Percentiles rank a stretch among this genome's conserved stretches.
phyloP scores from a whole-genome alignment of 169 alveolate species.

The Eimeria sp. region DNA sequence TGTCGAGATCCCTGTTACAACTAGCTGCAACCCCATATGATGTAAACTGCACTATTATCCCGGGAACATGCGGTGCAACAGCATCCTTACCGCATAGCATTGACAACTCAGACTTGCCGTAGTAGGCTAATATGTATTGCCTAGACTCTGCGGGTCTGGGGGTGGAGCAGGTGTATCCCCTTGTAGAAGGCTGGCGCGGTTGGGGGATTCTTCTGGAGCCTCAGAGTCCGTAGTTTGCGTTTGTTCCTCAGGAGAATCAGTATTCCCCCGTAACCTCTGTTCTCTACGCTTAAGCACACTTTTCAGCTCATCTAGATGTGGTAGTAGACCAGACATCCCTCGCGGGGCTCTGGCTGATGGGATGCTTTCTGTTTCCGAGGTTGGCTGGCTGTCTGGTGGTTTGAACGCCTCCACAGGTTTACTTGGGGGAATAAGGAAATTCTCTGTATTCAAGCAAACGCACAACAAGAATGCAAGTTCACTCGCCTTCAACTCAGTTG shows the following conservation, averaged over 20 bases:
- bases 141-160: no score
- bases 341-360: neutral
- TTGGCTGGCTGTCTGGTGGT: neutral
- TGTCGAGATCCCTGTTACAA: neutral
- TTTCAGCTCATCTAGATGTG: neutral
- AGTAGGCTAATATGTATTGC: neutral
- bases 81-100: neutral
- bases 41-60: neutral
- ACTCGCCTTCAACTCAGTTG: neutral
- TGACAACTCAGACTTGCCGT: neutral
- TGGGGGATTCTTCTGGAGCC: no score
- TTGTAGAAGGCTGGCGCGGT: no score
- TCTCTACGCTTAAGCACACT: no score
- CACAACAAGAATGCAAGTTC: neutral
- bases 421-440: neutral
- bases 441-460: neutral
- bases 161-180: no score
- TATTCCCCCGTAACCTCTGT: no score
- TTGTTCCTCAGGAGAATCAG: no score
- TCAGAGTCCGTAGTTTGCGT: no score
- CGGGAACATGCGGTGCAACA: neutral
- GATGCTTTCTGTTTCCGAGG: neutral
- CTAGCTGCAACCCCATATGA: neutral
- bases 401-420: neutral
- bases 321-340: neutral